phyloP scores from a whole-genome alignment of 495 filamentous ascomycete genomes.

The Penicillium pulvis region DNA sequence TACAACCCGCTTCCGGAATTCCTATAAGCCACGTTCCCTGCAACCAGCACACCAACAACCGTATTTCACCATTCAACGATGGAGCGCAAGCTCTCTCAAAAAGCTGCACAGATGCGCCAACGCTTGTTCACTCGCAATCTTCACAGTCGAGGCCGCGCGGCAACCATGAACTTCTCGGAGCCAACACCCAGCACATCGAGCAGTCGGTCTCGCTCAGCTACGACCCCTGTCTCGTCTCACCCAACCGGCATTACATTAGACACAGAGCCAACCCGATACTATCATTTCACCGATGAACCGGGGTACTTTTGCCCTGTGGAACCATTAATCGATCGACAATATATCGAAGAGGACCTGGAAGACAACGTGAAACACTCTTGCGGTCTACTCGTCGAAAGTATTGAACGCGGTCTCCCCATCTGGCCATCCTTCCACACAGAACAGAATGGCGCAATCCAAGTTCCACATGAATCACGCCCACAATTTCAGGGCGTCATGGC shows the following conservation, averaged over 20 bases:
- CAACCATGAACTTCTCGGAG: conserved; percentile 13
- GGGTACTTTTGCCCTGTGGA: conserved; percentile 28
- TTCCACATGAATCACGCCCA: conserved; percentile 8
- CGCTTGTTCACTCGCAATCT: conserved; percentile 23
- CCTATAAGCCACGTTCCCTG: not conserved
- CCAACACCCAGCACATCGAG: conserved; percentile 10
- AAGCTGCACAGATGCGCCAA: conserved; percentile 27
- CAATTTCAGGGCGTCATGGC: not conserved
- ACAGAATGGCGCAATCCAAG: conserved; percentile 2
- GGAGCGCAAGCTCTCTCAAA: conserved; percentile 31
- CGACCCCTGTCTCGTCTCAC: conserved; percentile 20
- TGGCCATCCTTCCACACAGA: conserved; percentile 14
- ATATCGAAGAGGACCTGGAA: conserved; percentile 24
- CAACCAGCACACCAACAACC: not conserved
- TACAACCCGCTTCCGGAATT: not conserved
- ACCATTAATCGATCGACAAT: conserved; percentile 24
- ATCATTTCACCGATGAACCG: conserved; percentile 27
- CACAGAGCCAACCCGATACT: conserved; percentile 8
- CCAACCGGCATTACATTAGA: conserved; percentile 10
- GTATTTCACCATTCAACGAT: conserved; percentile 8
- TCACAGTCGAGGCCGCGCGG: conserved; percentile 12
- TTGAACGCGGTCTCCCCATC: conserved; percentile 29
- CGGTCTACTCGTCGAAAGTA: conserved; percentile 25
- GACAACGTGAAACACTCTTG: conserved; percentile 29
- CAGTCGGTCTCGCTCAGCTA: conserved; percentile 26